Evolutionary conservation across 495 filamentous ascomycete species (phyloP).

Genomic region (Lophiotrema nucula): DNA sequence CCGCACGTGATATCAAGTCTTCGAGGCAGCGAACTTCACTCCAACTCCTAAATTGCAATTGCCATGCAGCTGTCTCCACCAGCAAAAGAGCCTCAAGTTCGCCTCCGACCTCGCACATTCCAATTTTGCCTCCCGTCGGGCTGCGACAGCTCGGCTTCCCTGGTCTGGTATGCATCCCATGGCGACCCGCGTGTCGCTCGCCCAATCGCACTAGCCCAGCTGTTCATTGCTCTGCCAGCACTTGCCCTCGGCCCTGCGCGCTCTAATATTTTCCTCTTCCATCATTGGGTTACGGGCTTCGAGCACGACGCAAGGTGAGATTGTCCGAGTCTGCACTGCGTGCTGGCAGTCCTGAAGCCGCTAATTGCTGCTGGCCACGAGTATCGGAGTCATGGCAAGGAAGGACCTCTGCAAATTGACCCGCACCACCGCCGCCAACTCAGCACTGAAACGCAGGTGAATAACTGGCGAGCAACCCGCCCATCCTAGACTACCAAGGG

Average conservation of each 20-base stretch:
- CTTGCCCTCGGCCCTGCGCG: conserved; percentile 12
- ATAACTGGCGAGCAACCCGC: conserved; percentile 27
- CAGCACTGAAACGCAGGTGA: conserved; percentile 36
- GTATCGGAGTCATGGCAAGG: conserved; percentile 30
- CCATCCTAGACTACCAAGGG: conserved; percentile 25
- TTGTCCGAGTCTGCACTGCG: conserved; percentile 32
- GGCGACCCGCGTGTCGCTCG: conserved; percentile 18
- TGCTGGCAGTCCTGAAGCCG: conserved; percentile 28
- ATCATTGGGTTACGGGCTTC: conserved; percentile 30
- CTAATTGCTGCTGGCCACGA: conserved; percentile 35
- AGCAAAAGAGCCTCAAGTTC: conserved; percentile 3
- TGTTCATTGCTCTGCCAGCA: conserved; percentile 26
- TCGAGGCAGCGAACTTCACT: neutral
- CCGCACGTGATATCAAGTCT: neutral
- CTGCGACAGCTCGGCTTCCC: conserved; percentile 11
- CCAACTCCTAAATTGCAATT: neutral
- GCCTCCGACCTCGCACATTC: neutral
- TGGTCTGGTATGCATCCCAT: neutral
- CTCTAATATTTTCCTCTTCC: conserved; percentile 25
- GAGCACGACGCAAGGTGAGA: conserved; percentile 33
- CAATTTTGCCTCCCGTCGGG: conserved; percentile 5
- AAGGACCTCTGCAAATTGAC: conserved; percentile 32
- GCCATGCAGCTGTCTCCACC: neutral
- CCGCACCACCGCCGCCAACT: conserved; percentile 32
- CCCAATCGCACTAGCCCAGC: conserved; percentile 23